Conservation (phyloP, 495 filamentous ascomycete species). For the Echria macrotheca region DNA sequence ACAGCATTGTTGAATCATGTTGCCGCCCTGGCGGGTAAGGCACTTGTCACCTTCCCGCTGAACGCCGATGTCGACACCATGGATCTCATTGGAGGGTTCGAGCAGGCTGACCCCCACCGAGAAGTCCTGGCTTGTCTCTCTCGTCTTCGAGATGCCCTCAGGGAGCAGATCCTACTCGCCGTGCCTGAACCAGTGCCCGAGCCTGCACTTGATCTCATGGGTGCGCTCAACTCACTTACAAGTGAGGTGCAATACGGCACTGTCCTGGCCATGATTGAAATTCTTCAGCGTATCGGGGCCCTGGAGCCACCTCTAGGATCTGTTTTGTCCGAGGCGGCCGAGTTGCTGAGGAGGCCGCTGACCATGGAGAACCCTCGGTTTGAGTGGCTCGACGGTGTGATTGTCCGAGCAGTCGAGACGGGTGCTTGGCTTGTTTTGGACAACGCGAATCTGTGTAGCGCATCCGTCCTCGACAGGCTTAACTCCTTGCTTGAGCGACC, state of each 20-base stretch:
- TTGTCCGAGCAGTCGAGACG: conserved; percentile 78
- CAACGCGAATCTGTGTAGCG: conserved; percentile 93
- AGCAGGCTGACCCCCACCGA: conserved; percentile 80
- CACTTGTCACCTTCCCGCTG: conserved; percentile 70
- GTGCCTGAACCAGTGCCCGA: conserved; percentile 41
- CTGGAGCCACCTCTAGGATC: too few relatives aligned
- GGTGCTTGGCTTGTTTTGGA: conserved; percentile 93
- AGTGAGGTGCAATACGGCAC: conserved; percentile 25
- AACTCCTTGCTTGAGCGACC: conserved; percentile 87
- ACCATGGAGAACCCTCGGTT: conserved; percentile 68
- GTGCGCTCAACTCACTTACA: conserved; percentile 26
- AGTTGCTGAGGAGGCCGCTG: conserved; percentile 38
- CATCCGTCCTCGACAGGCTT: conserved; percentile 88
- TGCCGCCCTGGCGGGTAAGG: conserved; percentile 68
- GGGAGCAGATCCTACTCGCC: conserved; percentile 45
- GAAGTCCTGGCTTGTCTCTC: conserved; percentile 51
- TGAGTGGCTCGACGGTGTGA: conserved; percentile 90
- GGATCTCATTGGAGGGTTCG: conserved; percentile 94
- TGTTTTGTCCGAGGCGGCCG: conserved; percentile 26
- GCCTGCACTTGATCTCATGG: conserved; percentile 39
- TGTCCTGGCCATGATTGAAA: conserved; percentile 29
- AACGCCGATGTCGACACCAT: conserved; percentile 94
- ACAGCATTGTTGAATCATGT: conserved; percentile 69
- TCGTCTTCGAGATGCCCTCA: conserved; percentile 52
- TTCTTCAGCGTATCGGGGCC: too few relatives aligned